These are phyloP conservation scores for Blastobotrys americana DNA, from an alignment of 805 yeast species.

Conservation along the genomic window DNA sequence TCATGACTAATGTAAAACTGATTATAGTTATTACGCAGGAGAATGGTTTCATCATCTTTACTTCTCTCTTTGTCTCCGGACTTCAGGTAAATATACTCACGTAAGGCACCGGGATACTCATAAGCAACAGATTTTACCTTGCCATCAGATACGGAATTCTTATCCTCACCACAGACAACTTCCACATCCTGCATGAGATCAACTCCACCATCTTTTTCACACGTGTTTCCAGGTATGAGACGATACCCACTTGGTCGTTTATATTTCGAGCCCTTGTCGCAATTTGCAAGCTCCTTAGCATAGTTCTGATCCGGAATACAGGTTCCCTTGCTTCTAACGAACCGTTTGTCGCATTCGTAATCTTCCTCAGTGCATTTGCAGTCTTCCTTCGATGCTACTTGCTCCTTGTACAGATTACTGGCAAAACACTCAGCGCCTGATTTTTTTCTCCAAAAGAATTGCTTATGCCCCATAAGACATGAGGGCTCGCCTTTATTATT, in stretches of 20 bases:
- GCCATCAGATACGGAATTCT: conserved; percentile 31
- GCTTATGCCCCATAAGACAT: conserved; percentile 66
- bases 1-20: conserved; percentile 61
- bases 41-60: conserved; percentile 49
- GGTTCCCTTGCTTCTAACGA: conserved; percentile 32
- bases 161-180: conserved; percentile 29
- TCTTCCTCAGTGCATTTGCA: conserved; percentile 63
- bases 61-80: conserved; percentile 38
- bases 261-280: conserved; percentile 29
- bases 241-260: conserved; percentile 35
- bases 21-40: conserved; percentile 49
- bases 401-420: conserved; percentile 33
- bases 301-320: conserved; percentile 41
- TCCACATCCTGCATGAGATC: conserved; percentile 27
- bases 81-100: conserved; percentile 55
- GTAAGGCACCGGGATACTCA: conserved; percentile 46
- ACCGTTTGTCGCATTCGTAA: conserved; percentile 62
- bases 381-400: conserved; percentile 39
- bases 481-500: conserved; percentile 26
- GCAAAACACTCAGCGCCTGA: conserved; percentile 58
- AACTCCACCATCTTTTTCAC: conserved; percentile 31
- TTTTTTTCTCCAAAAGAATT: conserved; percentile 57
- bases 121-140: conserved; percentile 36
- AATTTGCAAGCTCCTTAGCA: conserved; percentile 26
- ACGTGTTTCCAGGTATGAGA: conserved; percentile 40